phyloP scores from a whole-genome alignment of 257 asterid genomes.

The Nicotiana noctiflora region DNA sequence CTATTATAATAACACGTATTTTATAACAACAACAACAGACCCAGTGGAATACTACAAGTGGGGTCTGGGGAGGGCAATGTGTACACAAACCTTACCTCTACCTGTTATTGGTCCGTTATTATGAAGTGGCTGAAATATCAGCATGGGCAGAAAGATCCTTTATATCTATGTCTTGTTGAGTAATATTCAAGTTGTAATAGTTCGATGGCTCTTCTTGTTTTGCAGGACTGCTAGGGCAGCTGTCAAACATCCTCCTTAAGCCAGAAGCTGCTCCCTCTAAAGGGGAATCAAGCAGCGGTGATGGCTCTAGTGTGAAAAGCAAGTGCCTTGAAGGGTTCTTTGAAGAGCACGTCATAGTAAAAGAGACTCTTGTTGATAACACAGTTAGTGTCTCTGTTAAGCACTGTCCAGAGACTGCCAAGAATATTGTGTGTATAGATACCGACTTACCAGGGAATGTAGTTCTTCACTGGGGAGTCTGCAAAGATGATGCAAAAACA shows the following conservation, averaged over 20 bases:
- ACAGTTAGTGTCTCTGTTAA: slow-evolving; percentile 53
- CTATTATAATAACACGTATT: too few species aligned
- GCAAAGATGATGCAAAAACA: slow-evolving; percentile 43
- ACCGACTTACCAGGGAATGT: slow-evolving; percentile 89
- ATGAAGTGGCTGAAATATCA: not conserved
- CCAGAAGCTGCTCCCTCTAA: slow-evolving; percentile 37
- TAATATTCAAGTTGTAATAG: not conserved
- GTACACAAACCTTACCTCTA: too few species aligned
- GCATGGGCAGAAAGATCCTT: not conserved
- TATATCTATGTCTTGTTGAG: not conserved
- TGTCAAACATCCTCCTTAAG: slow-evolving; percentile 48
- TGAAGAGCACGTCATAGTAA: slow-evolving; percentile 62
- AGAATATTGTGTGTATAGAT: slow-evolving; percentile 55
- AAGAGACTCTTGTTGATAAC: slow-evolving; percentile 47
- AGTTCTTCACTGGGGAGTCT: slow-evolving; percentile 90
- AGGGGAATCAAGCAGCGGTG: slow-evolving; percentile 26
- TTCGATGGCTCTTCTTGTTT: slow-evolving; percentile 4
- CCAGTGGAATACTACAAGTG: too few species aligned
- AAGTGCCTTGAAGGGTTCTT: slow-evolving; percentile 56
- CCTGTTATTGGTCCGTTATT: too few species aligned
- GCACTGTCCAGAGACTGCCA: slow-evolving; percentile 40
- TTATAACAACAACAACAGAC: too few species aligned
- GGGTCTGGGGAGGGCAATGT: too few species aligned
- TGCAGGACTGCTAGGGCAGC: slow-evolving; percentile 58
- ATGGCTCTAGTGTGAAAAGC: slow-evolving; percentile 24